Base-by-base conservation (phyloP, 2,329 filamentous ascomycete species). In the Ampelomyces quisqualis region DNA sequence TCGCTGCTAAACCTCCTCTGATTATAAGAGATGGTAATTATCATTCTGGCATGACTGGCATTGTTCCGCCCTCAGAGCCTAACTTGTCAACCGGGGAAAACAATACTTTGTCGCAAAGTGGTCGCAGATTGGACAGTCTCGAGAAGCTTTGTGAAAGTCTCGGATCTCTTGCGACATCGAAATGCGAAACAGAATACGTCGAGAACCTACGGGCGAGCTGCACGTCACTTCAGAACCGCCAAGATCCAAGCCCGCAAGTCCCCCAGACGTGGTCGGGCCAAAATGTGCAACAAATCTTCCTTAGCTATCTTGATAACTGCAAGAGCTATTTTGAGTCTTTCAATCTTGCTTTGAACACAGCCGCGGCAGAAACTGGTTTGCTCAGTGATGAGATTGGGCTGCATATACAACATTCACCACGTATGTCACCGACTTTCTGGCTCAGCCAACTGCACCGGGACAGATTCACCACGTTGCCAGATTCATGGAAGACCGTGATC, bases 391-490 rank as follows among this genome's bases (percentile, higher is more conserved):
- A 43, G 2, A 31, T 53, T 21, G 45, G 33, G 5, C 21, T 35
- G 11, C 4, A 5, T 5, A 40, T 41, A 17, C 31, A 38, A 5
- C 42, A 55, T 11, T 44, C 38, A 3, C 59, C 57, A 9, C 55
- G 63, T 0, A 18, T 54, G 3, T 52, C 51, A 4, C 53, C 59
- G 13, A 49, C 28, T 4, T 60, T 60, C 11, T 60, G 60, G 52
- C 41, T 67, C 6, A 24, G 44, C 9, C 54, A 58, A 26, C 41
- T 67, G 6, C 43, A 60, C 24, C 34, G 34, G 1, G 43, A 57
- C 1, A 43, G 43, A 2, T 62, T 52, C 13, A 27, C 48, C 2
- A 13, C 6, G 0, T 31, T 67, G 1, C 17, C 58, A 5, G 5
- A 20, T 2, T n/a, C 40, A 0, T 67, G 65, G 64, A 57, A 57